Base-by-base conservation (phyloP, 176 grass and related monocot genomes). In the Guadua angustifolia region DNA sequence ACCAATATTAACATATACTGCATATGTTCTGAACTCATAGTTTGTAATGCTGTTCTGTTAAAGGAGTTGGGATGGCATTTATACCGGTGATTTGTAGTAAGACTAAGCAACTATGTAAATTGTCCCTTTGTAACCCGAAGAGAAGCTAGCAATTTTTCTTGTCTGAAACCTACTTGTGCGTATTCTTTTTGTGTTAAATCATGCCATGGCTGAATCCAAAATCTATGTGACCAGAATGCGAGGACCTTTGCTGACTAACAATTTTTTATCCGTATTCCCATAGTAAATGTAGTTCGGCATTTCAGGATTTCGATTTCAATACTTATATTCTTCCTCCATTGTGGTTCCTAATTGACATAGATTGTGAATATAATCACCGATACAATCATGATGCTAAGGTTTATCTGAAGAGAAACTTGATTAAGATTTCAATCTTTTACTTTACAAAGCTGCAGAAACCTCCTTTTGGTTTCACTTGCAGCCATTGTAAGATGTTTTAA, bases 331-430 rank as follows among this genome's bases (percentile, higher is more conserved):
- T 76, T 65, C 36, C 57, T 25, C 82, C 62, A 44, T 80, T 40
- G 51, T 61, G 63, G n/a, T 32, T 82, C 79, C 71, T 82, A 79
- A 29, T 86, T 86, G 69, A 62, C 43, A 85, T 35, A 60, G 52
- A 69, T 32, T 50, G 22, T 49, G 33, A 68, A 74, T 69, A 58
- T 77, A 73, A 36, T 83, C 36, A 83, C 84, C 33, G 22, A 25
- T 72, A 82, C 38, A 64, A 65, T 57, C 78, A 50, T 72, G 39
- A 64, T 78, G 32, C 26, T 25, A 51, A 79, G 10, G 66, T 79
- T 78, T 71, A n/a, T 81, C 47, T 78, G 66, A 72, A 72, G 66
- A 82, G 24, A 63, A 65, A 60, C 29, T 79, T 40, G 42, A 69
- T 85, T 24, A 67, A 68, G 32, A 61, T 66, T 75, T 71, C n/a